Evolutionary conservation across 164 flowering plant genomes (phyloP), one percentile per base, ranked within the genome.

Genomic region (Dillenia turbinata): DNA sequence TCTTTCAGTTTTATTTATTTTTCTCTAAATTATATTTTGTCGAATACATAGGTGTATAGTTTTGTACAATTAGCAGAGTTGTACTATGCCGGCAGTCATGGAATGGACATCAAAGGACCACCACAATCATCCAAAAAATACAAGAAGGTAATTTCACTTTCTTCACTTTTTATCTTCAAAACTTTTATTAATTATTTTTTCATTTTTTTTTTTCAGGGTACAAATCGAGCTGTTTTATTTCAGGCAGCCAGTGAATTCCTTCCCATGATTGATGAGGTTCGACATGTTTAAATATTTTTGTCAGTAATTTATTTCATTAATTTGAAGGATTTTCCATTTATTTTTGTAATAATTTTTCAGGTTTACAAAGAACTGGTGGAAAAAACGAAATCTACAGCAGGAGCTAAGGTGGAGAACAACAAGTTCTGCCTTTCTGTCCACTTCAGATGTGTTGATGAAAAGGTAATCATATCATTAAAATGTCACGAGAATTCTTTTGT

Each of bases 391-490:
- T 77, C 88, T 22, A 86, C 71, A 15, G 78, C 80, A 0, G 97
- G 99, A 16, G 86, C 96, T 5, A 88, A 55, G 40, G 97, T 95
- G 51, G 99, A 95, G 79, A 78, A 95, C 70, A 88, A 95, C 77
- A 89, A 82, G 72, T 95, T 92, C 68, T 95, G 99, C 62, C 65
- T 81, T 40, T 95, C 99, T 8, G 99, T 95, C 50, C 97, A 92
- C 68, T 95, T 71, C 53, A 83, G 99, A 8, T 76, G 96, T 59
- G 97, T 95, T 54, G 99, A 95, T 22, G 97, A 95, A 64, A 88
- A 82, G 88, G 97, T 95, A 44, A 66, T 57, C 45, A 33, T 12
- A 12, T 19, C 55, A 17, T 17, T 51, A 52, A 33, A 33, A 33
- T 33, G 40, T 33, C 40, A 5, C 40, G 0, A 33, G 40, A 33